Evolutionary conservation across 2,329 filamentous ascomycete genomes (phyloP).

Genomic region (Arthrobotrys megalospora): DNA sequence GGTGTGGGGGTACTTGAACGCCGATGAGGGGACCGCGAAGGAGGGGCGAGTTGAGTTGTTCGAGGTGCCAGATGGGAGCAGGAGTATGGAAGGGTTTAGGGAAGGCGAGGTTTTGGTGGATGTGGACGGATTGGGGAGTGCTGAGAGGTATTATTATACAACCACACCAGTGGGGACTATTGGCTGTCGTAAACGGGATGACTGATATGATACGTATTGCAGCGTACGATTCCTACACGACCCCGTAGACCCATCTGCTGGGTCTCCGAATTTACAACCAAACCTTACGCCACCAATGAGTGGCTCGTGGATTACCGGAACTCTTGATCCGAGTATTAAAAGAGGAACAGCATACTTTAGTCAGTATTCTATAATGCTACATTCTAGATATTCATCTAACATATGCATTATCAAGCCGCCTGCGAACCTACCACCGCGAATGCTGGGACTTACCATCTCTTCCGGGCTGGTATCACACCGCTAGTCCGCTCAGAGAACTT

Average conservation of each 20-base stretch:
- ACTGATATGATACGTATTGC: not conserved
- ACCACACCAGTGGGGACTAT: not conserved
- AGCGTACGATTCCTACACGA: conserved; percentile 42
- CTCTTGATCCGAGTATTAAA: conserved; percentile 1
- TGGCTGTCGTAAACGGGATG: not conserved
- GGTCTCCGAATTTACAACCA: conserved; percentile 31
- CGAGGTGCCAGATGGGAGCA: conserved; percentile 34
- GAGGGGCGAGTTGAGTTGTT: conserved; percentile 22
- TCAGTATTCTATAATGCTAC: not conserved
- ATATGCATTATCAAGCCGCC: conserved; percentile 3
- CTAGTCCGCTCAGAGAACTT: not conserved
- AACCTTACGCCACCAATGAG: conserved; percentile 43
- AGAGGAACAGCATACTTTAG: conserved; percentile 35
- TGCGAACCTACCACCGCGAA: conserved; percentile 25
- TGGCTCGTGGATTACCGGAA: conserved; percentile 26
- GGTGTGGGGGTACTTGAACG: conserved; percentile 41
- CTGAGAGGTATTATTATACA: conserved; percentile 36
- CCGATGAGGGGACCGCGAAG: not conserved
- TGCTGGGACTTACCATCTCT: conserved; percentile 23
- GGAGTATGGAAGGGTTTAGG: conserved; percentile 20
- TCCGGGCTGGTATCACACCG: conserved; percentile 16
- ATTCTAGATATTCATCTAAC: not conserved
- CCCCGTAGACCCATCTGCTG: conserved; percentile 26
- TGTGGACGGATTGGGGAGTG: conserved; percentile 19
- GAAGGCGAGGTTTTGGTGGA: conserved; percentile 1